Evolutionary conservation across 1,284 basidiomycete species (phyloP), one percentile per base, ranked within the genome.

Genomic region (Pyrrhoderma noxium): DNA sequence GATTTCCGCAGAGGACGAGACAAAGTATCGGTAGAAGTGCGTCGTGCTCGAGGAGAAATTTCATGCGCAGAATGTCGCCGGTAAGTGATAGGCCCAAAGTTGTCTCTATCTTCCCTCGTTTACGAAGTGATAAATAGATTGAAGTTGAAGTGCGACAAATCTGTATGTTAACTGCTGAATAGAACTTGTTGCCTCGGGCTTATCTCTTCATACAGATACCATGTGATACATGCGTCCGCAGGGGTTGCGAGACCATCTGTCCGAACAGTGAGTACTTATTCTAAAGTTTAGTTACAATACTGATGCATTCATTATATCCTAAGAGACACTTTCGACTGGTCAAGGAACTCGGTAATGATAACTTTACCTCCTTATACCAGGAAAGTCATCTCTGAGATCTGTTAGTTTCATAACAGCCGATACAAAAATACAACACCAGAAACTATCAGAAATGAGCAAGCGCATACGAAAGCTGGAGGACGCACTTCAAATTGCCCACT

Each of bases 391-490:
- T 36, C 25, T 47, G 16, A 35, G 2, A 11, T 8, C 31, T 35
- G 13, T 13, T 25, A 49, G 58, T n/a, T 55, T 54, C 41, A 48
- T 56, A 21, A 54, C 56, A 1, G 44, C 59, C 13, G 57, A 57
- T 39, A 58, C 57, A n/a, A 55, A 58, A 25, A 43, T 55, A 19
- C 52, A 60, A 8, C 58, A 61, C 49, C 22, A 35, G 5, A 57
- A 59, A 36, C 50, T 61, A 35, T 27, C 51, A 19, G 48, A 53
- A 13, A 52, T 58, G 55, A 56, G 56, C 34, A 56, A 53, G 14
- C 45, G 59, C 3, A 58, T 61, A 40, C 47, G 48, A 23, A 51
- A 54, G 34, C 59, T 61, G 21, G 60, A 61, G 40, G 56, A 58
- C 13, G 60, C 59, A 1, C 56, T 61, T 18, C 57, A 58, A 42